Evolutionary conservation across 2,329 filamentous ascomycete species (phyloP).

Genomic region (Sarocladium brachiariae): DNA sequence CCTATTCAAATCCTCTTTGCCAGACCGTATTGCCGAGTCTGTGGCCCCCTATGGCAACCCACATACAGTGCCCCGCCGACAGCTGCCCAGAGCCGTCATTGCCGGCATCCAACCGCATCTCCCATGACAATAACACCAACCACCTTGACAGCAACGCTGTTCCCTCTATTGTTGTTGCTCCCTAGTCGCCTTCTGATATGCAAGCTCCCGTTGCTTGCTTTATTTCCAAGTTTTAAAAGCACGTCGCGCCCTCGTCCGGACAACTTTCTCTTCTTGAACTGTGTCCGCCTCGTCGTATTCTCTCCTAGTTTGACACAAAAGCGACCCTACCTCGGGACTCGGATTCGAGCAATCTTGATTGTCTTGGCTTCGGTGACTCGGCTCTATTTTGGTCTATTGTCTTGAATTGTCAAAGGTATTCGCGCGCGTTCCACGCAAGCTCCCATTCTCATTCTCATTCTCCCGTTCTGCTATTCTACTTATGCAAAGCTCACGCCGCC

Average conservation of each 20-base stretch:
- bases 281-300: too few relatives aligned
- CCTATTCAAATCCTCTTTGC: not conserved
- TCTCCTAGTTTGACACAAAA: not conserved
- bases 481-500: not conserved
- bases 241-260: not conserved
- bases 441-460: too few relatives aligned
- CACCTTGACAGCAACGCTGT: not conserved
- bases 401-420: not conserved
- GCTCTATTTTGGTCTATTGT: not conserved
- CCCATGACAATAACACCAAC: not conserved
- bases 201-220: not conserved
- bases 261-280: too few relatives aligned
- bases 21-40: not conserved
- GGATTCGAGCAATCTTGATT: too few relatives aligned
- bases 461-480: not conserved
- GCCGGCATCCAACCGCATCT: not conserved
- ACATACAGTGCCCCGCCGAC: not conserved
- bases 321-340: too few relatives aligned
- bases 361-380: too few relatives aligned
- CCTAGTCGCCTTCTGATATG: too few relatives aligned
- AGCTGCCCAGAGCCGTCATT: not conserved
- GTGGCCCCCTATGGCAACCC: not conserved
- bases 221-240: not conserved
- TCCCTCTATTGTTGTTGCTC: conserved; percentile 1
- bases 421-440: too few relatives aligned